These are phyloP conservation scores for Cryptococcus sp. DNA, from an alignment of 1,284 basidiomycete species.

Conservation along the genomic window DNA sequence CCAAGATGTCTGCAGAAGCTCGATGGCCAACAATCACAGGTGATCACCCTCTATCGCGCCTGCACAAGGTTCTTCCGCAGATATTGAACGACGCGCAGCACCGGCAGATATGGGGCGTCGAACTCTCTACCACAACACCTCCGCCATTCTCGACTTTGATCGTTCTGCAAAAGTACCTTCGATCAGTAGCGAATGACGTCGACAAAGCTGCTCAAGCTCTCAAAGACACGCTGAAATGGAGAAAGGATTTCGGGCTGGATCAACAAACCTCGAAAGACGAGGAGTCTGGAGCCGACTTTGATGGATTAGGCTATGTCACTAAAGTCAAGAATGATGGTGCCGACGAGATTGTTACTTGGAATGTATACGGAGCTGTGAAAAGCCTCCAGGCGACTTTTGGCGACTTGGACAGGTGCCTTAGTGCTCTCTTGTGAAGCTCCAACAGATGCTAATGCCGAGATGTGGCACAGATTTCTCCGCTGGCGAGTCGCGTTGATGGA, in stretches of 20 bases:
- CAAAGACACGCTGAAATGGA: constrained; percentile 27
- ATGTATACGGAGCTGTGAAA: constrained; percentile 32
- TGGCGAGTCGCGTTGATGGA: constrained; percentile 34
- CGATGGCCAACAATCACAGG: constrained; percentile 21
- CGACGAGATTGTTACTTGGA: constrained; percentile 30
- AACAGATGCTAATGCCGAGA: neutral
- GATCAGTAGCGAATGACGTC: constrained; percentile 20
- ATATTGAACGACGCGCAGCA: constrained; percentile 23
- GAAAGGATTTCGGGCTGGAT: constrained; percentile 29
- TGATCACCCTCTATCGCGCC: constrained; percentile 20
- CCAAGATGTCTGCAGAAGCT: no score
- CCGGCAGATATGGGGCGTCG: constrained; percentile 30
- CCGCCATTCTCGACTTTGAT: constrained; percentile 23
- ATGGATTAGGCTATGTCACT: constrained; percentile 31
- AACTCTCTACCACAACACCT: constrained; percentile 13
- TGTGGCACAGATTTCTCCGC: constrained; percentile 25
- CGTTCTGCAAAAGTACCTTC: constrained; percentile 34
- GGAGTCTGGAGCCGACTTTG: constrained; percentile 20
- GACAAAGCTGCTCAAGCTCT: constrained; percentile 20
- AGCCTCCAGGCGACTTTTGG: constrained; percentile 28
- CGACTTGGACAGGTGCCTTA: constrained; percentile 28
- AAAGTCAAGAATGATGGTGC: constrained; percentile 11
- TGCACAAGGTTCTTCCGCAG: constrained; percentile 18
- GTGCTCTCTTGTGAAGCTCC: neutral
- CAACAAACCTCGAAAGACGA: constrained; percentile 1